A percentile compares a stretch with the other conserved stretches of the same genome.
These are phyloP conservation scores for Lotus japonicus DNA, from an alignment of 306 rosid species.

Conservation along the genomic window DNA sequence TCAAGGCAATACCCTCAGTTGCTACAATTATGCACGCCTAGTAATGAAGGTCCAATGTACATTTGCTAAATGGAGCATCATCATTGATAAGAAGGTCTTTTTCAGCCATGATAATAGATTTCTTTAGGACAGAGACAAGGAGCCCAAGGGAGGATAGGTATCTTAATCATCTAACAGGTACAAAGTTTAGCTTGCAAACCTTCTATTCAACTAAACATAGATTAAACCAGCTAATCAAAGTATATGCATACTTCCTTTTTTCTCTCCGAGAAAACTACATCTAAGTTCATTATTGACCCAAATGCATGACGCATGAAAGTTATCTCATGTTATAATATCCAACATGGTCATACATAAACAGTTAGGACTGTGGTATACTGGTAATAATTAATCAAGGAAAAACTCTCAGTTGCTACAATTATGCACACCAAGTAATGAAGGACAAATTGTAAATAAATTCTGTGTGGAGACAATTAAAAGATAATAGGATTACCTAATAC, in stretches of 20 bases:
- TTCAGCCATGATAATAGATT: neutral
- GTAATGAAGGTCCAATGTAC: too few relatives aligned
- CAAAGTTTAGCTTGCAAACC: neutral
- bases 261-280: neutral
- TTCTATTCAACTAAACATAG: neutral
- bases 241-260: neutral
- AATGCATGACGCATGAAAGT: neutral
- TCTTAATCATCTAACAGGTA: neutral
- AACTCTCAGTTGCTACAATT: neutral
- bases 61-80: neutral
- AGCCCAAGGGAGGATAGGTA: neutral
- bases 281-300: neutral
- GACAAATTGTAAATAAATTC: neutral
- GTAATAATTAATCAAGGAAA: neutral
- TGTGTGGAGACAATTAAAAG: conserved; percentile 6
- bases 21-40: too few relatives aligned
- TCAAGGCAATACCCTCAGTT: too few relatives aligned
- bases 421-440: neutral
- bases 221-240: neutral
- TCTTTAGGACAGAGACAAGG: neutral
- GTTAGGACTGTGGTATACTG: neutral
- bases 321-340: neutral
- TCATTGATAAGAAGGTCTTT: neutral
- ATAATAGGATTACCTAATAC: conserved; percentile 58
- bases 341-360: neutral